Conservation (phyloP, 768 basidiomycete genomes). For the Crassisporium funariophilum region DNA sequence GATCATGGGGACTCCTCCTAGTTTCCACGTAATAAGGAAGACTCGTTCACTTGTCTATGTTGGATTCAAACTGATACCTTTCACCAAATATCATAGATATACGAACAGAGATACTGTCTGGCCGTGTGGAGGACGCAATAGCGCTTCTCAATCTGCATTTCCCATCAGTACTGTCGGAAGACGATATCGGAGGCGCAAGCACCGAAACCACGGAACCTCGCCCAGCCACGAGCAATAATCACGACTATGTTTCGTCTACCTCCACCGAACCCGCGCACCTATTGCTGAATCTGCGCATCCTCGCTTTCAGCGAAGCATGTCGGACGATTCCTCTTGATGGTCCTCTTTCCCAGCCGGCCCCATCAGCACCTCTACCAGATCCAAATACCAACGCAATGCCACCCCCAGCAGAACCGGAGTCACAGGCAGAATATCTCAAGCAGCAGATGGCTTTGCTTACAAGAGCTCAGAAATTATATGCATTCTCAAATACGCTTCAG, state of each 20-base stretch:
- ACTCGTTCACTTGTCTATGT: neutral
- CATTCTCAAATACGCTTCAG: constrained; percentile 56
- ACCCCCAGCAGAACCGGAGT: constrained; percentile 2
- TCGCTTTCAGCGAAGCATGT: constrained; percentile 84
- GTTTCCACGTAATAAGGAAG: no score
- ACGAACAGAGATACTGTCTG: constrained; percentile 66
- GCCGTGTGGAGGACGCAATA: constrained; percentile 74
- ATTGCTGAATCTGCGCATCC: constrained; percentile 82
- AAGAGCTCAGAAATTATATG: constrained; percentile 68
- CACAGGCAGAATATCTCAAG: constrained; percentile 33
- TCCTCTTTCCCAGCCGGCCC: no score
- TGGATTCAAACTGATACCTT: neutral
- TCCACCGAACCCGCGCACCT: constrained; percentile 78
- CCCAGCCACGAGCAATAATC: constrained; percentile 31
- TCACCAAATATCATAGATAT: constrained; percentile 54
- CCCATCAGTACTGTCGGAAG: constrained; percentile 62
- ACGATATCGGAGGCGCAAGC: constrained; percentile 2
- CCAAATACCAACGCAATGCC: constrained; percentile 12
- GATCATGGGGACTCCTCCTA: no score
- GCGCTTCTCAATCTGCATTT: constrained; percentile 70
- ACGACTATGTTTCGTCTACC: constrained; percentile 56
- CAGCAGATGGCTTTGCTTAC: constrained; percentile 52
- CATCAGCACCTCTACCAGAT: constrained; percentile 18
- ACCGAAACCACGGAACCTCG: constrained; percentile 14
- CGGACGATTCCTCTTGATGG: constrained; percentile 68